phyloP scores from a whole-genome alignment of 345 rosid species.

The Aquilaria sinensis region DNA sequence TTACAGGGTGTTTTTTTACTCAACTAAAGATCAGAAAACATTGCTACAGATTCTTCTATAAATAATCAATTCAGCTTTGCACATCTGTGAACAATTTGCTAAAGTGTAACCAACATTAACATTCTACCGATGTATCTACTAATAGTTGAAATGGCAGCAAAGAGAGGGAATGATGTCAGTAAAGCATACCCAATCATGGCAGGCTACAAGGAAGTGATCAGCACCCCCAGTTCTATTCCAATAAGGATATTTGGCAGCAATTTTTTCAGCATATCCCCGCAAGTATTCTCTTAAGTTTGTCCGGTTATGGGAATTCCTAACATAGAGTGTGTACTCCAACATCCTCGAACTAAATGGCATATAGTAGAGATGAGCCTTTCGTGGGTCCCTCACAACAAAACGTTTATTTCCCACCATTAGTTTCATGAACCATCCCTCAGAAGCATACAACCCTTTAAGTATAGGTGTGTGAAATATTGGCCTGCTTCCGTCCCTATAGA shows the following conservation, averaged over 20 bases:
- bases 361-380: conserved; percentile 79
- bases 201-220: conserved; percentile 92
- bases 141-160: not conserved
- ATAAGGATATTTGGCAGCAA: conserved; percentile 82
- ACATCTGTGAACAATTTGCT: not conserved
- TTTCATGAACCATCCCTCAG: conserved; percentile 99
- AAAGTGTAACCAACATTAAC: not conserved
- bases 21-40: not conserved
- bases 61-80: too few species aligned
- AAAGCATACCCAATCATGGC: conserved; percentile 93
- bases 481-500: conserved; percentile 76
- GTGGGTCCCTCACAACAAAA: conserved; percentile 71
- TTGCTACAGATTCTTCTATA: too few species aligned
- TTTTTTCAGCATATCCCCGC: conserved; percentile 62
- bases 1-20: not conserved
- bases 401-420: conserved; percentile 76
- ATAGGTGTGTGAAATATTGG: conserved; percentile 87
- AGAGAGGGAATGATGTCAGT: conserved; percentile 1
- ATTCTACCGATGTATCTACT: not conserved
- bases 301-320: conserved; percentile 85
- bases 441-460: conserved; percentile 93
- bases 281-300: conserved; percentile 69
- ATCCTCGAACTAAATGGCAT: conserved; percentile 96
- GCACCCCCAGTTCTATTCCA: conserved; percentile 91
- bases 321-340: conserved; percentile 80